Conservation (phyloP, 495 filamentous ascomycete species). For the Hyaloscypha finlandica region DNA sequence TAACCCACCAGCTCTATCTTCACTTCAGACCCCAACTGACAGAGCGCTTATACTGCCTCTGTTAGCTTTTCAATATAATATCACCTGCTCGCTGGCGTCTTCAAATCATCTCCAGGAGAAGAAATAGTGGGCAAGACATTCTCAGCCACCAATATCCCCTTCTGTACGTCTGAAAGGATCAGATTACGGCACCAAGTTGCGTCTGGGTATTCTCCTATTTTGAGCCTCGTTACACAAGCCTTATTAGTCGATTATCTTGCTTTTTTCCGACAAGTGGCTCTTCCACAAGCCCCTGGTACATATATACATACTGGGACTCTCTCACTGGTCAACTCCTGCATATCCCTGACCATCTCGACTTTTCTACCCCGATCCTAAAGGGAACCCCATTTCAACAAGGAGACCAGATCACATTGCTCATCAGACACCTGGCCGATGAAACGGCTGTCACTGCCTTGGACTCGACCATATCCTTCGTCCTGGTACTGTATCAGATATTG, state of each 20-base stretch:
- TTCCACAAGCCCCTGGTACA: neutral
- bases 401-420: conserved; percentile 6
- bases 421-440: conserved; percentile 5
- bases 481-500: conserved; percentile 13
- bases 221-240: neutral
- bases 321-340: neutral
- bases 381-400: neutral
- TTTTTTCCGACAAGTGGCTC: neutral
- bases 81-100: neutral
- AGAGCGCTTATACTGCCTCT: neutral
- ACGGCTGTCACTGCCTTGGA: conserved; percentile 5
- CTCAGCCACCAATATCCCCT: conserved; percentile 2
- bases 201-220: neutral
- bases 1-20: neutral
- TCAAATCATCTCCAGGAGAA: neutral
- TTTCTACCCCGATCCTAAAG: conserved; percentile 2
- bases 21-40: neutral
- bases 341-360: conserved; percentile 2
- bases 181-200: neutral
- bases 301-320: conserved; percentile 6
- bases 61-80: neutral
- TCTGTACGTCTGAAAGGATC: neutral
- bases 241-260: neutral
- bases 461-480: conserved; percentile 8
- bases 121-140: neutral